Percentiles rank a stretch among this genome's conserved stretches.
Evolutionary conservation across 192 early-diverging fungal species (phyloP).

Genomic region (Coemansia sp.): DNA sequence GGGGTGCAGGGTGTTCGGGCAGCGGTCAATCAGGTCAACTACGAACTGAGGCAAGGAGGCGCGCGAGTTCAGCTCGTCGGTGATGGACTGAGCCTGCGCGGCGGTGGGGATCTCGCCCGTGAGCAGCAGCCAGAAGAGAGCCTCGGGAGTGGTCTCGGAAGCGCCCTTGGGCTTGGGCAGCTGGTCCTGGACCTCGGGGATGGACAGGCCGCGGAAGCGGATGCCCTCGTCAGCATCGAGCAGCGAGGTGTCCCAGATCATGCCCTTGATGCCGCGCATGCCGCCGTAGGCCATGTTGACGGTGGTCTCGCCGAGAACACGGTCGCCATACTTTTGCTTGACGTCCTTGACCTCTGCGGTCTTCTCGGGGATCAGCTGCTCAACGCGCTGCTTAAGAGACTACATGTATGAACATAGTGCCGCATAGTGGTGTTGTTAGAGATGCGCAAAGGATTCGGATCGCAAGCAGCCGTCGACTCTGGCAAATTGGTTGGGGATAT

Average conservation of each 20-base stretch:
- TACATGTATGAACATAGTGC: slow-evolving; percentile 9
- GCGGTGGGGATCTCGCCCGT: slow-evolving; percentile 96
- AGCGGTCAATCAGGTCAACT: slow-evolving; percentile 96
- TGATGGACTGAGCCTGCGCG: slow-evolving; percentile 89
- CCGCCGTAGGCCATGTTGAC: slow-evolving; percentile 98
- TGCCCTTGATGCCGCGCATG: slow-evolving; percentile 99
- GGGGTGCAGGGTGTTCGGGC: slow-evolving; percentile 98
- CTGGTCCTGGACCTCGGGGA: slow-evolving; percentile 93
- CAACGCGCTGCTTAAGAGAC: slow-evolving; percentile 89
- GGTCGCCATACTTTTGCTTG: slow-evolving; percentile 87
- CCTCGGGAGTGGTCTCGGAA: slow-evolving; percentile 95
- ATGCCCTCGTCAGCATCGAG: slow-evolving; percentile 98
- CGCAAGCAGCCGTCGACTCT: background rate
- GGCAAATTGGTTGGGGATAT: background rate
- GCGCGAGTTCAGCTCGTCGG: slow-evolving; percentile 96
- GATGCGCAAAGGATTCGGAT: background rate
- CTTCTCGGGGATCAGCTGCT: slow-evolving; percentile 94
- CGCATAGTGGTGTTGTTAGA: background rate
- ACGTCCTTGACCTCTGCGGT: slow-evolving; percentile 94
- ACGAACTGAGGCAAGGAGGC: slow-evolving; percentile 92
- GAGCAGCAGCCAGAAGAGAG: slow-evolving; percentile 97
- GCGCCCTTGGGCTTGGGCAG: slow-evolving; percentile 90
- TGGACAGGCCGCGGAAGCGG: slow-evolving; percentile 95
- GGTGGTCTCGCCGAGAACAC: slow-evolving; percentile 92
- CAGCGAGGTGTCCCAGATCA: slow-evolving; percentile 98